These are phyloP conservation scores for Boletus reticulatus DNA, from an alignment of 768 basidiomycete species.

Conservation along the genomic window DNA sequence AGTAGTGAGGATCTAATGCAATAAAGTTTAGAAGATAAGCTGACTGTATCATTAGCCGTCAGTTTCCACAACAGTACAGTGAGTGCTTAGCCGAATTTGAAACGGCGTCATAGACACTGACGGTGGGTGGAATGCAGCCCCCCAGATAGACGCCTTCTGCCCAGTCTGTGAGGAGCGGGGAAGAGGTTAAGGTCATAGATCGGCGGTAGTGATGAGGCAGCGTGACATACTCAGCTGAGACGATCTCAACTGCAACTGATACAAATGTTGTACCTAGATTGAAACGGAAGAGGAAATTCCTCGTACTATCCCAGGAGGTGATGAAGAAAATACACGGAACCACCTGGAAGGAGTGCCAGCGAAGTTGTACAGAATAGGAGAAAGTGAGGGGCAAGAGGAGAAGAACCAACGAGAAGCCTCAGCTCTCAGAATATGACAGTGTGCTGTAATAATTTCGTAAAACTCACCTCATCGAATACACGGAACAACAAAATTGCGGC, in stretches of 20 bases:
- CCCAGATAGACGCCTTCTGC: slow-evolving; percentile 35
- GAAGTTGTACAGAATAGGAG: slow-evolving; percentile 2
- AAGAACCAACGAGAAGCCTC: slow-evolving; percentile 11
- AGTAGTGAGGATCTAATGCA: slow-evolving; percentile 54
- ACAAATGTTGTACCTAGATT: slow-evolving; percentile 9
- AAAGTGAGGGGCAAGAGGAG: background rate
- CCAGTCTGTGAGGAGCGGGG: slow-evolving; percentile 26
- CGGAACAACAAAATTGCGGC: slow-evolving; percentile 19
- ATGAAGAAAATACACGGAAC: slow-evolving; percentile 1
- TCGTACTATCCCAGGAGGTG: background rate
- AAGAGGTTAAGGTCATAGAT: slow-evolving; percentile 2
- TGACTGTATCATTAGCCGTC: slow-evolving; percentile 46
- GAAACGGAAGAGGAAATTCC: background rate
- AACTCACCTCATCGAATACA: slow-evolving; percentile 21
- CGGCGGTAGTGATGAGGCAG: slow-evolving; percentile 3
- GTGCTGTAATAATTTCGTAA: slow-evolving; percentile 35
- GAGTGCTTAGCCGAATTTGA: slow-evolving; percentile 27
- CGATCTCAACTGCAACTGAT: slow-evolving; percentile 24
- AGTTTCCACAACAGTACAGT: slow-evolving; percentile 73
- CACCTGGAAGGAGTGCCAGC: background rate
- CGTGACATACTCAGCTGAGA: slow-evolving; percentile 17
- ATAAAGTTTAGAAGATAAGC: slow-evolving; percentile 11
- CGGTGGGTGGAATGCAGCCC: slow-evolving; percentile 27
- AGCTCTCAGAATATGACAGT: slow-evolving; percentile 17
- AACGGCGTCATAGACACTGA: slow-evolving; percentile 14